Evolutionary conservation across 148 eudicot genomes (phyloP), one percentile per base, ranked within the genome.

Genomic region (Rhododendron vialii): DNA sequence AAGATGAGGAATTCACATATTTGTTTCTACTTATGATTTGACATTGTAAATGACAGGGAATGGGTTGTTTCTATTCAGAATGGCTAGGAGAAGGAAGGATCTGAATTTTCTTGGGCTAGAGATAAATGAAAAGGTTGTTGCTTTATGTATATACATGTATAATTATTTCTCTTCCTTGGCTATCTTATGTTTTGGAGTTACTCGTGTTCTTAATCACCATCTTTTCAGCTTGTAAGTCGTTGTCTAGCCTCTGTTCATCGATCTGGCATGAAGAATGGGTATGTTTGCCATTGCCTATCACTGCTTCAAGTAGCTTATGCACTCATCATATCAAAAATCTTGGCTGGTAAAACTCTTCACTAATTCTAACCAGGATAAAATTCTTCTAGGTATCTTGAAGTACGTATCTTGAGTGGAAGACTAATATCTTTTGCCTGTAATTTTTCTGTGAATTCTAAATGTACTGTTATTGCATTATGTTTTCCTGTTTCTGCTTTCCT

Each of bases 101-200:
- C 61, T 91, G 88, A 96, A 96, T 81, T 93, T 92, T 91, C 92
- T 96, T 78, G 98, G 98, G 45, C 87, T 96, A 41, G 98, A 94
- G 93, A 96, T 93, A 47, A 96, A 96, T 90, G 88, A 90, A 82
- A 94, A 96, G 96, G 98, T 94, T 86, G 69, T 85, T 86, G 76
- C 6, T 79, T 71, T 75, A 51, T 84, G 50, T 45, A 55, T 26
- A 59, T 20, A 20, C 57, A 12, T 51, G 55, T 48, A 47, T 50
- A 36, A 51, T n/a, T 5, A 11, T 30, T 15, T 85, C 53, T 38
- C 36, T 69, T 84, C 51, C 3, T 81, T 63, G 83, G 74, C 71
- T 48, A 35, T 69, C 65, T 38, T 85, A 84, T 74, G 71, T 59
- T 85, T 38, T 71, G 57, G 22, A 74, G 57, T 78, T 47, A 73